Percentiles rank a stretch among this genome's conserved stretches.
phyloP scores from a whole-genome alignment of 257 asterid genomes.

The Solanum neorickii region DNA sequence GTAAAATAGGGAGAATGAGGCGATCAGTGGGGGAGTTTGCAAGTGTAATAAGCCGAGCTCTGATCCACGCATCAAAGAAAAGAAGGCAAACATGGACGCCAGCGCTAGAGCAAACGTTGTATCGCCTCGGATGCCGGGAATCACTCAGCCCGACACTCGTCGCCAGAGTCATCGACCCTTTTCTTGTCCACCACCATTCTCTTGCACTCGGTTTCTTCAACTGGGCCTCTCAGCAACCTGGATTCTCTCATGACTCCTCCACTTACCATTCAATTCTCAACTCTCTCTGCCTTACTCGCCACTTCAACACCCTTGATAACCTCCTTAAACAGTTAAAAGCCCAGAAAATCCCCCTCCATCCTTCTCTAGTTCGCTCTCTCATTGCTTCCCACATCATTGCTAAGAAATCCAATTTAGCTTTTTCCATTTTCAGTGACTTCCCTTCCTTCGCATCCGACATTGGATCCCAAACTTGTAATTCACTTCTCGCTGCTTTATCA shows the following conservation, averaged over 20 bases:
- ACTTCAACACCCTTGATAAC: slow-evolving; percentile 44
- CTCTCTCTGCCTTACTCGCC: slow-evolving; percentile 63
- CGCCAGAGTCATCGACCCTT: slow-evolving; percentile 73
- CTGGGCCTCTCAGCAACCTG: slow-evolving; percentile 96
- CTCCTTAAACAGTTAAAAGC: slow-evolving; percentile 44
- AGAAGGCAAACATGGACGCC: slow-evolving; percentile 53
- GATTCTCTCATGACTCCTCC: slow-evolving; percentile 52
- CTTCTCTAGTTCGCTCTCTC: slow-evolving; percentile 32
- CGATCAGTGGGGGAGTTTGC: slow-evolving; percentile 44
- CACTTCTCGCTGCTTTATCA: slow-evolving; percentile 62
- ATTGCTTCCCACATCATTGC: slow-evolving; percentile 39
- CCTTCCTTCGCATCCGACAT: slow-evolving; percentile 16
- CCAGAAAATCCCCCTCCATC: slow-evolving; percentile 31
- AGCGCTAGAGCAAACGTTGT: slow-evolving; percentile 59
- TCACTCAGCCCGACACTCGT: slow-evolving; percentile 56
- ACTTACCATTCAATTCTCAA: slow-evolving; percentile 64
- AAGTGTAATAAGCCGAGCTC: slow-evolving; percentile 43
- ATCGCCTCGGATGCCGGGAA: slow-evolving; percentile 58
- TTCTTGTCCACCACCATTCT: slow-evolving; percentile 62
- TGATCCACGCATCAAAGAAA: slow-evolving; percentile 35
- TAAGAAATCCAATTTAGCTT: slow-evolving; percentile 44
- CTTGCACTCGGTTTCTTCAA: slow-evolving; percentile 88
- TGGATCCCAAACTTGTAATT: slow-evolving; percentile 53
- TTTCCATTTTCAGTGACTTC: slow-evolving; percentile 37
- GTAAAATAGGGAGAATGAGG: slow-evolving; percentile 6